phyloP scores from a whole-genome alignment of 495 filamentous ascomycete genomes.

The Patellaria atrata region DNA sequence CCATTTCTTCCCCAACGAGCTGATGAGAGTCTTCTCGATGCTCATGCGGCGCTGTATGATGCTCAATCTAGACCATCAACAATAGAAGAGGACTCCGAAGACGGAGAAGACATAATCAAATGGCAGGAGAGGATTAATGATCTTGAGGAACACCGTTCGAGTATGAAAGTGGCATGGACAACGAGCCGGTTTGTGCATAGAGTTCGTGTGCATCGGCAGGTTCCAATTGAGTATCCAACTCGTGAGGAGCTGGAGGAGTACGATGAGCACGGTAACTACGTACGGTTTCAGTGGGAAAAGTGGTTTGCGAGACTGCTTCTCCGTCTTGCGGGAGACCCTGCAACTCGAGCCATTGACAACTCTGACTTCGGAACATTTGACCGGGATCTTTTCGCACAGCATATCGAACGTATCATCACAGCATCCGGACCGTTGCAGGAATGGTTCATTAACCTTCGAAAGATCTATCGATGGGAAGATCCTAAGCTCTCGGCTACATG shows the following conservation, averaged over 20 bases:
- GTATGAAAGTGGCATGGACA: slow-evolving; percentile 14
- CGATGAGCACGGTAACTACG: slow-evolving; percentile 10
- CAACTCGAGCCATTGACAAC: slow-evolving; percentile 18
- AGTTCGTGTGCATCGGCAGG: slow-evolving; percentile 9
- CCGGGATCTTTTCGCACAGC: slow-evolving; percentile 9
- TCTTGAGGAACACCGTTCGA: slow-evolving; percentile 13
- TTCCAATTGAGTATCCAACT: slow-evolving; percentile 6
- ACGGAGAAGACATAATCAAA: background rate
- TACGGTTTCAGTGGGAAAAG: slow-evolving; percentile 11
- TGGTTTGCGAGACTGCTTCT: slow-evolving; percentile 19
- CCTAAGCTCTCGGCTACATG: slow-evolving; percentile 16
- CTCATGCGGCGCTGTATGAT: slow-evolving; percentile 12
- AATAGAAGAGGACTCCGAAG: background rate
- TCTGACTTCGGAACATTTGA: slow-evolving; percentile 15
- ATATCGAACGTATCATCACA: slow-evolving; percentile 19
- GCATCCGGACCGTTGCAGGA: slow-evolving; percentile 17
- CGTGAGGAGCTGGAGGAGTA: slow-evolving; percentile 6
- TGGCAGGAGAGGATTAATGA: slow-evolving; percentile 5
- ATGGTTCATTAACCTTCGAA: slow-evolving; percentile 19
- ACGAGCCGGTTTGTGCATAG: slow-evolving; percentile 12
- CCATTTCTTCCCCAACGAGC: slow-evolving; percentile 12
- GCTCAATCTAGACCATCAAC: slow-evolving; percentile 2
- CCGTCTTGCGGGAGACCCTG: slow-evolving; percentile 13
- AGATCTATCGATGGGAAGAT: slow-evolving; percentile 22
- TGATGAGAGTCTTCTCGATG: slow-evolving; percentile 13